These are phyloP conservation scores for Capsella rubella DNA, from an alignment of 441 rosid species.

Conservation along the genomic window DNA sequence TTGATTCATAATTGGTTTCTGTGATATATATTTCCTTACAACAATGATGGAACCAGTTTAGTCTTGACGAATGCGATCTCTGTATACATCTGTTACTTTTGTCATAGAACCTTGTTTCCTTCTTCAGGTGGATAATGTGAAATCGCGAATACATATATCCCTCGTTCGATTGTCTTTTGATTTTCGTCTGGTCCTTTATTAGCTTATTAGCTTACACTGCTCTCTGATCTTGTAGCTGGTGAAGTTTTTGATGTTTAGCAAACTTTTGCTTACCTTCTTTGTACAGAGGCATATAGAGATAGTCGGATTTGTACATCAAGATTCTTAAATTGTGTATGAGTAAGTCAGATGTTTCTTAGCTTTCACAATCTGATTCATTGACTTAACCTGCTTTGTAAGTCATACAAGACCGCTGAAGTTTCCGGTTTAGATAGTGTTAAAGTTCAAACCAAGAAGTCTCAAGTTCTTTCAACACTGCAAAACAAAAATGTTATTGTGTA, in stretches of 20 bases:
- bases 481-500: not conserved
- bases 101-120: not conserved
- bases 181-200: conserved; percentile 9
- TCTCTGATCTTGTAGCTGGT: not conserved
- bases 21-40: not conserved
- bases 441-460: not conserved
- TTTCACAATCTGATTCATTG: conserved; percentile 1
- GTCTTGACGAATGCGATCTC: conserved; percentile 11
- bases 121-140: conserved; percentile 1
- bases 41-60: conserved; percentile 23
- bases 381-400: not conserved
- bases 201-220: not conserved
- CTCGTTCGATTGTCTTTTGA: not conserved
- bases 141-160: not conserved
- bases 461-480: not conserved
- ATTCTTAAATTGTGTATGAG: not conserved
- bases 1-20: conserved; percentile 49
- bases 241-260: not conserved
- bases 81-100: conserved; percentile 7
- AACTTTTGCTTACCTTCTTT: not conserved
- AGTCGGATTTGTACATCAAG: too few relatives aligned
- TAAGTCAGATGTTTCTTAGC: conserved; percentile 15
- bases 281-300: not conserved
- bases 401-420: not conserved
- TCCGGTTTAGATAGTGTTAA: not conserved